Evolutionary conservation across 2,329 filamentous ascomycete genomes (phyloP), one percentile per base, ranked within the genome.

Genomic region (Ophiosphaerella herpotricha): DNA sequence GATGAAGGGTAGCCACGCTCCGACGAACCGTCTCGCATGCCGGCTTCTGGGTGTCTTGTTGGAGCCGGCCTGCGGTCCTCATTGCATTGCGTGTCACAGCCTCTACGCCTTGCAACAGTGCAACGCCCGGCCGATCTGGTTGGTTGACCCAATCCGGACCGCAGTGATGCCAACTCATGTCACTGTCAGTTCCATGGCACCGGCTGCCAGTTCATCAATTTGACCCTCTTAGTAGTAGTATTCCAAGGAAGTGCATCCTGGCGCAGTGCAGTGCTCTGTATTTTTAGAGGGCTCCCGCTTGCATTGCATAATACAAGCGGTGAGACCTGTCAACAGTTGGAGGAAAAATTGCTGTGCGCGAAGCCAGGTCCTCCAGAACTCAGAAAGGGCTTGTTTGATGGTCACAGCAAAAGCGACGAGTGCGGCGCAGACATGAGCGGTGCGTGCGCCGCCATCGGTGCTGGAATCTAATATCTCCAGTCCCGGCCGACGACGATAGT

Each of bases 221-320:
- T 55, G 55, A 5, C 26, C 26, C 11, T 29, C 7, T 29, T 11
- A 29, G 26, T 29, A 11, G 26, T 11, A 29, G 26, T 55, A 59
- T 57, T 54, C 60, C 50, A 61, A 63, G 55, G 48, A 57, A 57
- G 55, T 47, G 55, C 60, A 61, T 50, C 54, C 60, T 47, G 57
- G 59, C 61, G 57, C 54, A 47, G 52, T 48, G 48, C 46, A 52
- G 45, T 29, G 26, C 26, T 29, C 26, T 47, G 54, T 69, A 68
- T 68, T 67, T 66, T 62, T 65, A 66, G 66, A 50, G 46, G 32
- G 35, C 45, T 21, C 18, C 18, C 3, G 18, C 18, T 33, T 49
- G 52, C 50, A 52, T 41, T 58, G 63, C 58, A 60, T 57, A 41
- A 53, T 61, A 61, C 55, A 60, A 63, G 70, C 70, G 70, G 70